These are phyloP conservation scores for Pseudohalonectria lignicola DNA, from an alignment of 2,329 filamentous ascomycete species.

Conservation along the genomic window DNA sequence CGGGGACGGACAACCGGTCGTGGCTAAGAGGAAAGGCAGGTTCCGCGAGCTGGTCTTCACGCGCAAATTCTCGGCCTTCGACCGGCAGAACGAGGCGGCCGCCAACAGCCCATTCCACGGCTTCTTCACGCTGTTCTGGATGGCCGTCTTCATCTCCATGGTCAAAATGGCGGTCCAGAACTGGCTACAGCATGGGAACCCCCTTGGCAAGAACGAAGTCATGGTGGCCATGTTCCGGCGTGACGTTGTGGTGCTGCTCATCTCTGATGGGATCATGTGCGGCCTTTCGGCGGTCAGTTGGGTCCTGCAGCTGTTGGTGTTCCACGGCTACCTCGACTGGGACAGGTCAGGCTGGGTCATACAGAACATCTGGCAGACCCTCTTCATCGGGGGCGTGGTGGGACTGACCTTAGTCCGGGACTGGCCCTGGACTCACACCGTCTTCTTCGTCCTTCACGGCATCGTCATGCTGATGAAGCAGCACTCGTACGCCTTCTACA, in stretches of 20 bases:
- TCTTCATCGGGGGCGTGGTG: constrained; percentile 51
- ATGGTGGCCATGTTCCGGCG: constrained; percentile 52
- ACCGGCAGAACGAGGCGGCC: constrained; percentile 55
- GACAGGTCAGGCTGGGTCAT: constrained; percentile 59
- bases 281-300: constrained; percentile 53
- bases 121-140: constrained; percentile 73
- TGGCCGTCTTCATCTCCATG: constrained; percentile 55
- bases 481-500: constrained; percentile 71
- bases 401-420: constrained; percentile 58
- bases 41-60: constrained; percentile 57
- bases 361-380: constrained; percentile 62
- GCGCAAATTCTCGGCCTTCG: constrained; percentile 62
- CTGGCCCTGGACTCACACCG: constrained; percentile 77
- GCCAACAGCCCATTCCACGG: constrained; percentile 64
- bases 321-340: constrained; percentile 54
- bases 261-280: constrained; percentile 63
- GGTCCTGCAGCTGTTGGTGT: constrained; percentile 50
- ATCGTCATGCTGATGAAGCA: constrained; percentile 77
- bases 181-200: constrained; percentile 55
- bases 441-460: constrained; percentile 65
- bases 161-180: constrained; percentile 57
- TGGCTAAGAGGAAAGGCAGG: constrained; percentile 11
- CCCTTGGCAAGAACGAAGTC: constrained; percentile 62
- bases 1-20: constrained; percentile 9
- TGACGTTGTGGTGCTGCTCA: constrained; percentile 40